A percentile compares a stretch with the other conserved stretches of the same genome.
These are phyloP conservation scores for Lecanicillium sp. DNA, from an alignment of 2,329 filamentous ascomycete genomes.

Conservation along the genomic window DNA sequence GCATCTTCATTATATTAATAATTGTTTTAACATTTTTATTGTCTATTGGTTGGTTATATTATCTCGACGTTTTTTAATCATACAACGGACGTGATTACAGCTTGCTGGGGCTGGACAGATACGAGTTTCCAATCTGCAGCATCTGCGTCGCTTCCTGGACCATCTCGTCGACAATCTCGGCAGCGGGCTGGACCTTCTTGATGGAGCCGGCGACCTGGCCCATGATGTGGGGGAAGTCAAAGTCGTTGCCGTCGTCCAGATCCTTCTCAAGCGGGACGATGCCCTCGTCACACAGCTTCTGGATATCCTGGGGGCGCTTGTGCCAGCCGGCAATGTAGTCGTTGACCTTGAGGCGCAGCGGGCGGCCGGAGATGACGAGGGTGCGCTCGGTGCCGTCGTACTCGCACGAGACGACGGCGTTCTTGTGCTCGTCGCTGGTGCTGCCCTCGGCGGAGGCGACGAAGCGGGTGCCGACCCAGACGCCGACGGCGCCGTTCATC, in stretches of 20 bases:
- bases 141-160: slow-evolving; percentile 65
- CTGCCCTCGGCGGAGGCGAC: slow-evolving; percentile 77
- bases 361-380: slow-evolving; percentile 73
- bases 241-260: slow-evolving; percentile 70
- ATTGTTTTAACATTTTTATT: no score
- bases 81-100: no score
- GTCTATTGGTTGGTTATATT: no score
- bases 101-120: slow-evolving; percentile 43
- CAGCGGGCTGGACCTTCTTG: slow-evolving; percentile 68
- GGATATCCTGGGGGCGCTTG: slow-evolving; percentile 63
- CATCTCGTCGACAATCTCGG: slow-evolving; percentile 85
- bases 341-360: slow-evolving; percentile 73
- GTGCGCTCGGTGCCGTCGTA: slow-evolving; percentile 79
- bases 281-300: slow-evolving; percentile 65
- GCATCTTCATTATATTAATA: no score
- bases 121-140: slow-evolving; percentile 54
- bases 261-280: slow-evolving; percentile 78
- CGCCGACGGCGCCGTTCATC: slow-evolving; percentile 81
- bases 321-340: slow-evolving; percentile 83
- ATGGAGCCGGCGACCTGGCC: slow-evolving; percentile 84
- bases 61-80: no score
- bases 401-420: slow-evolving; percentile 69
- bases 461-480: slow-evolving; percentile 93
- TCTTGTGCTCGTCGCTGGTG: slow-evolving; percentile 75
- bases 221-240: slow-evolving; percentile 87